These are phyloP conservation scores for Annona cherimola DNA, from an alignment of 164 flowering plant genomes.

Conservation along the genomic window DNA sequence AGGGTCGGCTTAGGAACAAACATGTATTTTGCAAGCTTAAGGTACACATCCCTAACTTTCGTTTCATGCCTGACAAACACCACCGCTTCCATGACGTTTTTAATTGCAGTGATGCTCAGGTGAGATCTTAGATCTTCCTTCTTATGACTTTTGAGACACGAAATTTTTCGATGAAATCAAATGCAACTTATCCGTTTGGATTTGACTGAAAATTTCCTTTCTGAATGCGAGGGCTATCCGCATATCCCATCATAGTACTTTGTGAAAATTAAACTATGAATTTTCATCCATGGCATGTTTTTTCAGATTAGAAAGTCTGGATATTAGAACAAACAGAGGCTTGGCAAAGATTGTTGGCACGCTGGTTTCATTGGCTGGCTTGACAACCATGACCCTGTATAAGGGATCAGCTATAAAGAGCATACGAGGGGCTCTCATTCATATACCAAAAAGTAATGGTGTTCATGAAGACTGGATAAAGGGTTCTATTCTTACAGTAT, in stretches of 20 bases:
- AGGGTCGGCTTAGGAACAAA: slow-evolving; percentile 68
- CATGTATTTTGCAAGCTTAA: slow-evolving; percentile 23
- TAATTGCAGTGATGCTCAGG: slow-evolving; percentile 58
- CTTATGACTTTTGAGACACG: too few relatives aligned
- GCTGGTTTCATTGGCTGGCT: slow-evolving; percentile 66
- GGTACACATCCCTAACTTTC: slow-evolving; percentile 76
- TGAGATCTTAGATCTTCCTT: slow-evolving; percentile 1
- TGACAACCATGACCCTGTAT: slow-evolving; percentile 65
- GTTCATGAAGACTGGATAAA: slow-evolving; percentile 65
- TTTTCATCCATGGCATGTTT: background rate
- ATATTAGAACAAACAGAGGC: slow-evolving; percentile 41
- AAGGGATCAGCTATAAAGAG: slow-evolving; percentile 51
- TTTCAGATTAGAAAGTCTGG: slow-evolving; percentile 51
- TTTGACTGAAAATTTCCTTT: too few relatives aligned
- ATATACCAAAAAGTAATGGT: slow-evolving; percentile 27
- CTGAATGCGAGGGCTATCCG: background rate
- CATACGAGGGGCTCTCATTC: slow-evolving; percentile 41
- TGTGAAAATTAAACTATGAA: background rate
- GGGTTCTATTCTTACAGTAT: slow-evolving; percentile 60
- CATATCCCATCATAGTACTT: too few relatives aligned
- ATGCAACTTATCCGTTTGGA: too few relatives aligned
- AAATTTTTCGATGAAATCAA: background rate
- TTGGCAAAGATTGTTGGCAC: slow-evolving; percentile 73
- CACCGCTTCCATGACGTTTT: slow-evolving; percentile 28
- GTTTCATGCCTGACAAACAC: slow-evolving; percentile 53